These are phyloP conservation scores for Jamesozyma rosinii DNA, from an alignment of 805 yeast genomes.

Conservation along the genomic window DNA sequence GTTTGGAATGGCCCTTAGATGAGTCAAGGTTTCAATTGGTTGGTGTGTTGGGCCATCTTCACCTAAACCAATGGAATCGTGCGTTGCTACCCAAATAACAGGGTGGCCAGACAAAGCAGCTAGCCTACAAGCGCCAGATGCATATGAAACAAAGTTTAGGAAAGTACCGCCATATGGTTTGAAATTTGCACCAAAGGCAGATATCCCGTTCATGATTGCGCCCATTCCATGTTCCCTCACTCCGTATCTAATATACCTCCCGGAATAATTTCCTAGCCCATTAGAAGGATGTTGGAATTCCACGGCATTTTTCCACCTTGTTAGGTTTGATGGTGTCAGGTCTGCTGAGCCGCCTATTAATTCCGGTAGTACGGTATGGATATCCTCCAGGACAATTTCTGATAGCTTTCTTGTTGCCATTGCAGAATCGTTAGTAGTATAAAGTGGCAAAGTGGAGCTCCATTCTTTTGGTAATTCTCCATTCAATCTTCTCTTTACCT, in stretches of 20 bases:
- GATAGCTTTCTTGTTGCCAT: slow-evolving; percentile 92
- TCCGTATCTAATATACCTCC: slow-evolving; percentile 95
- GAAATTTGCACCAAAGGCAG: slow-evolving; percentile 79
- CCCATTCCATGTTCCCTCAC: slow-evolving; percentile 99
- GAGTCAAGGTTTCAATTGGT: slow-evolving; percentile 83
- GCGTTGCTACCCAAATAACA: slow-evolving; percentile 81
- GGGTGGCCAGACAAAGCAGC: slow-evolving; percentile 79
- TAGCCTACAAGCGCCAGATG: slow-evolving; percentile 80
- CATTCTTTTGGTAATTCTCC: slow-evolving; percentile 77
- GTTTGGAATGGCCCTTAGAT: slow-evolving; percentile 79
- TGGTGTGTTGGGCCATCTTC: slow-evolving; percentile 94
- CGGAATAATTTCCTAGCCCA: slow-evolving; percentile 73
- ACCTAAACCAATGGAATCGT: slow-evolving; percentile 84
- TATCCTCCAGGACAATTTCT: slow-evolving; percentile 60
- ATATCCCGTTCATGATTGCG: slow-evolving; percentile 94
- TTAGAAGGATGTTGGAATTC: slow-evolving; percentile 88
- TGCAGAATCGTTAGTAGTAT: slow-evolving; percentile 68
- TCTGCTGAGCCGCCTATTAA: slow-evolving; percentile 97
- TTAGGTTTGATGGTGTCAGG: slow-evolving; percentile 92
- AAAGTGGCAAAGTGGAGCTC: slow-evolving; percentile 69
- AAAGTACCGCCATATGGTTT: slow-evolving; percentile 95
- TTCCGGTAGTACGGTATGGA: slow-evolving; percentile 69
- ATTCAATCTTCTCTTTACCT: slow-evolving; percentile 65
- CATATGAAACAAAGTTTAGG: slow-evolving; percentile 85
- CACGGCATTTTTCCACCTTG: slow-evolving; percentile 72